phyloP scores from a whole-genome alignment of 768 basidiomycete species.

The Lentinula sp. region DNA sequence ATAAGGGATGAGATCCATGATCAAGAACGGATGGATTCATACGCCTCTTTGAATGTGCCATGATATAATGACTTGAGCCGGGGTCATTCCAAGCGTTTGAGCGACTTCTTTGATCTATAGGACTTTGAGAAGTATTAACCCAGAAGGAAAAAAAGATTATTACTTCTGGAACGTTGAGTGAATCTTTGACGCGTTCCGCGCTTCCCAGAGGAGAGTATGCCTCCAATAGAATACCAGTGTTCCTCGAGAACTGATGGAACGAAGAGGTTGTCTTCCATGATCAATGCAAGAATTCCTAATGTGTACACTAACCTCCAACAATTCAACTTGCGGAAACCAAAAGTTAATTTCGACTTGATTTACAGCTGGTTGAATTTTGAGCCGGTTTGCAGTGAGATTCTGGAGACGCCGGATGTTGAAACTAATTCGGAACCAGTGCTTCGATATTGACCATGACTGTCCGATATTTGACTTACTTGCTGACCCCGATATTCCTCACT shows the following conservation, averaged over 20 bases:
- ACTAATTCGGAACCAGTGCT: neutral
- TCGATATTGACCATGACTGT: neutral
- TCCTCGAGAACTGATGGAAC: conserved; percentile 53
- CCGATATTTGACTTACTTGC: conserved; percentile 37
- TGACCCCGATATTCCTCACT: conserved; percentile 75
- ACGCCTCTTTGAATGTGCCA: conserved; percentile 79
- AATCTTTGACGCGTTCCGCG: conserved; percentile 47
- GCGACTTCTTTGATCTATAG: conserved; percentile 51
- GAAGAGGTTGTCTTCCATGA: neutral
- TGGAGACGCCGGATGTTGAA: conserved; percentile 26
- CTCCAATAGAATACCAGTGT: conserved; percentile 58
- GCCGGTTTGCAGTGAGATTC: conserved; percentile 58
- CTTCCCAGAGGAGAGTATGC: conserved; percentile 78
- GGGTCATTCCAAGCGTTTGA: conserved; percentile 58
- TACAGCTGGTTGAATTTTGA: conserved; percentile 56
- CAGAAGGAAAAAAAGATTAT: neutral
- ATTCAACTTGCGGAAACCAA: conserved; percentile 40
- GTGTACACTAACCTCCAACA: conserved; percentile 17
- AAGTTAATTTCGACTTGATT: conserved; percentile 46
- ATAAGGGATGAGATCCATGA: neutral
- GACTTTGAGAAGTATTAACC: too few relatives aligned
- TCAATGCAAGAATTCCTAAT: too few relatives aligned
- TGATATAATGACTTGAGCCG: conserved; percentile 68
- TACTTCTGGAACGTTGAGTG: conserved; percentile 54
- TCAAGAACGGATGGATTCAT: conserved; percentile 16